phyloP scores from a whole-genome alignment of 2,329 filamentous ascomycete species.

The Colletotrichum sp. region DNA sequence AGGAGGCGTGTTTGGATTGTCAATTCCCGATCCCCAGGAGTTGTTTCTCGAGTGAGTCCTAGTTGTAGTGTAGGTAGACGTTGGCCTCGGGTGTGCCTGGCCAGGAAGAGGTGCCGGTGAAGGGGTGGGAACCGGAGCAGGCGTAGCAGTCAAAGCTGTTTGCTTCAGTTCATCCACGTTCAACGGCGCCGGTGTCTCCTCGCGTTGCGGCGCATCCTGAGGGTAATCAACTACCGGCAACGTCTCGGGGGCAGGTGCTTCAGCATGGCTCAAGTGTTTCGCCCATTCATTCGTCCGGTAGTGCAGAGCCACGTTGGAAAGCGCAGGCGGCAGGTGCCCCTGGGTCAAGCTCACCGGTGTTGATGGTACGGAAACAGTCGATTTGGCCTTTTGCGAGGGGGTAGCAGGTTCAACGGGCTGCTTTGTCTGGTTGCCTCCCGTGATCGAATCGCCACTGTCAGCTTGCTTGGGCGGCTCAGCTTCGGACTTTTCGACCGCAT shows the following conservation, averaged over 20 bases:
- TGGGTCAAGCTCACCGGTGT: constrained; percentile 56
- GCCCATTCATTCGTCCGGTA: constrained; percentile 97
- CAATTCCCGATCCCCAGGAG: constrained; percentile 13
- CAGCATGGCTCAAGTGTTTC: constrained; percentile 82
- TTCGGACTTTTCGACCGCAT: constrained; percentile 21
- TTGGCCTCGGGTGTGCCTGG: constrained; percentile 20
- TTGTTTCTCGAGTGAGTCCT: constrained; percentile 5
- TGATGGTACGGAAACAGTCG: constrained; percentile 45
- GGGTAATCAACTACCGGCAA: constrained; percentile 53
- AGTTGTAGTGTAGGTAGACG: constrained; percentile 26
- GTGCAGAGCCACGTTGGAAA: constrained; percentile 78
- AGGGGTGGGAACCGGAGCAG: constrained; percentile 33
- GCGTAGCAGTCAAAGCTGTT: constrained; percentile 58
- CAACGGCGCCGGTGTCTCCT: constrained; percentile 65
- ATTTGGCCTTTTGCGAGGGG: constrained; percentile 40
- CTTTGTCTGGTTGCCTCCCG: constrained; percentile 14
- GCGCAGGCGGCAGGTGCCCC: constrained; percentile 68
- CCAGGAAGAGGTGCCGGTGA: constrained; percentile 31
- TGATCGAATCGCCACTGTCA: background rate
- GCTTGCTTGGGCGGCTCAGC: constrained; percentile 26
- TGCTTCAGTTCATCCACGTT: constrained; percentile 68
- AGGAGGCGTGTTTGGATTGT: background rate
- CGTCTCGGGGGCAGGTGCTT: constrained; percentile 70
- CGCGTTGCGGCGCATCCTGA: constrained; percentile 24
- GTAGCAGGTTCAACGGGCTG: constrained; percentile 13